These are phyloP conservation scores for Passiflora organensis DNA, from an alignment of 345 rosid genomes.

Conservation along the genomic window DNA sequence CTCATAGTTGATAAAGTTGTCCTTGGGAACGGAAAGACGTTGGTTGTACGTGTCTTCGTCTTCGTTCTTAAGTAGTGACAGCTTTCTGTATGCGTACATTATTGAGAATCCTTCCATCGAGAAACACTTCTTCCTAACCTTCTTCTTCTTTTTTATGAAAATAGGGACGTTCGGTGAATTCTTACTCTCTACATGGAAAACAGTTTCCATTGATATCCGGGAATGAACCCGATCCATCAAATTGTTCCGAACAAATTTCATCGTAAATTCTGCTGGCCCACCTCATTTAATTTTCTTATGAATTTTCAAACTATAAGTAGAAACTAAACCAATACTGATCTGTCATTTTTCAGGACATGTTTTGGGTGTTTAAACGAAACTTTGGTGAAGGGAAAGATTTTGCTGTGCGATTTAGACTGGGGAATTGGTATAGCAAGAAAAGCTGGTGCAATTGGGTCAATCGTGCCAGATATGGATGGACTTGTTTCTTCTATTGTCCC, in stretches of 20 bases:
- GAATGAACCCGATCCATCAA: not conserved
- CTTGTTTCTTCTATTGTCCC: slow-evolving; percentile 15
- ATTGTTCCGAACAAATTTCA: not conserved
- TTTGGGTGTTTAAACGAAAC: slow-evolving; percentile 19
- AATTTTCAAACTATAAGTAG: too few relatives aligned
- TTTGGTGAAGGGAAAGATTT: slow-evolving; percentile 35
- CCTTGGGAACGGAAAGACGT: slow-evolving; percentile 33
- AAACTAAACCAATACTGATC: not conserved
- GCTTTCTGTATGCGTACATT: too few relatives aligned
- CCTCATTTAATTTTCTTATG: not conserved
- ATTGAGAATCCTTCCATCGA: too few relatives aligned
- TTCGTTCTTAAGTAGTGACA: too few relatives aligned
- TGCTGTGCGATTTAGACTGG: slow-evolving; percentile 6
- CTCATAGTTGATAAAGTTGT: slow-evolving; percentile 24
- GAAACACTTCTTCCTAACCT: not conserved
- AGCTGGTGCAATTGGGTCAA: slow-evolving; percentile 38
- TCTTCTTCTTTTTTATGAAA: not conserved
- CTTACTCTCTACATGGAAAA: slow-evolving; percentile 22
- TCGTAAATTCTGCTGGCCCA: not conserved
- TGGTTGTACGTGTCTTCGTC: slow-evolving; percentile 28
- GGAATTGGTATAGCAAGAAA: not conserved
- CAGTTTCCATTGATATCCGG: slow-evolving; percentile 29
- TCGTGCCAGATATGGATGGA: not conserved
- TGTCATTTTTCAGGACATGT: slow-evolving; percentile 28
- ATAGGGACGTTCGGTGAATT: slow-evolving; percentile 37